Evolutionary conservation across 2,329 filamentous ascomycete species (phyloP).

Genomic region (Hirsutella rhossiliensis): DNA sequence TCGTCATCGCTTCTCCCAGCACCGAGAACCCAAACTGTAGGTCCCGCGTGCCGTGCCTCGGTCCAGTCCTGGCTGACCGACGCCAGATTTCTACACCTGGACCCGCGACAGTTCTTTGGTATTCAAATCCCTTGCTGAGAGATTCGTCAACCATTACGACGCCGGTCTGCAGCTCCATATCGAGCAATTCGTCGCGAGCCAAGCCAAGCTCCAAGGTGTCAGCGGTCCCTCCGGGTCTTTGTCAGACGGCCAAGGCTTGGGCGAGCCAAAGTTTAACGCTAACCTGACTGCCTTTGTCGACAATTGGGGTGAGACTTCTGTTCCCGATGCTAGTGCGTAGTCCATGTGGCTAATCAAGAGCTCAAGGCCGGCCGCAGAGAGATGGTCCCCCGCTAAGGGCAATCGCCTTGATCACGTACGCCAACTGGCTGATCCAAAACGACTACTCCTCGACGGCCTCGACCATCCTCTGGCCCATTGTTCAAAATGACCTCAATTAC

Average conservation of each 20-base stretch:
- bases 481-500: conserved; percentile 65
- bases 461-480: conserved; percentile 56
- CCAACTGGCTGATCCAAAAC: conserved; percentile 58
- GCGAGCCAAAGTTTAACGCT: conserved; percentile 62
- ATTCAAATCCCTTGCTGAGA: conserved; percentile 57
- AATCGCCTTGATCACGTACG: conserved; percentile 59
- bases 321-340: not conserved
- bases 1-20: conserved; percentile 46
- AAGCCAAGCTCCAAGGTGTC: conserved; percentile 54
- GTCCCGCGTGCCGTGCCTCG: conserved; percentile 9
- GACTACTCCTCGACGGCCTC: conserved; percentile 46
- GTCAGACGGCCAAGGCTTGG: conserved; percentile 42
- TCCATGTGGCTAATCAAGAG: not conserved
- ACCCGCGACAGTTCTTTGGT: conserved; percentile 61
- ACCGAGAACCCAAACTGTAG: conserved; percentile 42
- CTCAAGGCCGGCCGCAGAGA: conserved; percentile 54
- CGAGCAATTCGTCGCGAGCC: conserved; percentile 54
- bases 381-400: conserved; percentile 71
- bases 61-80: not conserved
- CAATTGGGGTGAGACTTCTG: conserved; percentile 42
- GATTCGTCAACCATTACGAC: conserved; percentile 48
- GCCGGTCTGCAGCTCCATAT: conserved; percentile 45
- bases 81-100: conserved; percentile 65
- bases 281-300: conserved; percentile 53
- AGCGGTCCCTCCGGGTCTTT: conserved; percentile 56